These are phyloP conservation scores for Brassica juncea DNA, from an alignment of 345 rosid genomes.

Conservation along the genomic window DNA sequence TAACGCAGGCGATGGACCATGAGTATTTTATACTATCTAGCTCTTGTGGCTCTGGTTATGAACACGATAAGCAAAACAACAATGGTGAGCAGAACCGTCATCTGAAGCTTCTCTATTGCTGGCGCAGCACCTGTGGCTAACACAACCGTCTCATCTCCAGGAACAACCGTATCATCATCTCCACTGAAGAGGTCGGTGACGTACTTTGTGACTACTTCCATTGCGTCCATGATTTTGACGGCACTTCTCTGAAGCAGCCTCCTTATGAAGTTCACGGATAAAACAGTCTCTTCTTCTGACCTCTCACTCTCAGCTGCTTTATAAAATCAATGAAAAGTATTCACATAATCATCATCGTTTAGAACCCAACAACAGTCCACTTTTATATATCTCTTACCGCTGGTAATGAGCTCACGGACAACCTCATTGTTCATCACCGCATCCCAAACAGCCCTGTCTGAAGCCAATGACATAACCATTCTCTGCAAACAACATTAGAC, in stretches of 20 bases:
- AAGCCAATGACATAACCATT: constrained; percentile 79
- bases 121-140: constrained; percentile 42
- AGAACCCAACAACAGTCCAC: background rate
- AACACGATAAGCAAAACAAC: constrained; percentile 74
- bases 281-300: constrained; percentile 42
- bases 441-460: constrained; percentile 85
- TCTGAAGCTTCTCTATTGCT: constrained; percentile 61
- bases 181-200: constrained; percentile 49
- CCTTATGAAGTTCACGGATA: constrained; percentile 46
- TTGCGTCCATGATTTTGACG: constrained; percentile 45
- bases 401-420: constrained; percentile 62
- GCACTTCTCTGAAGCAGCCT: constrained; percentile 58
- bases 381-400: constrained; percentile 1
- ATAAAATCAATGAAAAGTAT: background rate
- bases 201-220: constrained; percentile 56
- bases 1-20: background rate
- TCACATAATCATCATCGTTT: background rate
- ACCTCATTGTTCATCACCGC: constrained; percentile 79
- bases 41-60: constrained; percentile 53
- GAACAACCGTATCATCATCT: constrained; percentile 10
- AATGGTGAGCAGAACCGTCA: constrained; percentile 65
- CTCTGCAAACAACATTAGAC: constrained; percentile 32
- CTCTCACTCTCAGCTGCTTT: constrained; percentile 38
- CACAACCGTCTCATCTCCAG: constrained; percentile 36
- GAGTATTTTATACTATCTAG: constrained; percentile 1